Evolutionary conservation across 768 basidiomycete genomes (phyloP).

Genomic region (Boletus rubropictus): DNA sequence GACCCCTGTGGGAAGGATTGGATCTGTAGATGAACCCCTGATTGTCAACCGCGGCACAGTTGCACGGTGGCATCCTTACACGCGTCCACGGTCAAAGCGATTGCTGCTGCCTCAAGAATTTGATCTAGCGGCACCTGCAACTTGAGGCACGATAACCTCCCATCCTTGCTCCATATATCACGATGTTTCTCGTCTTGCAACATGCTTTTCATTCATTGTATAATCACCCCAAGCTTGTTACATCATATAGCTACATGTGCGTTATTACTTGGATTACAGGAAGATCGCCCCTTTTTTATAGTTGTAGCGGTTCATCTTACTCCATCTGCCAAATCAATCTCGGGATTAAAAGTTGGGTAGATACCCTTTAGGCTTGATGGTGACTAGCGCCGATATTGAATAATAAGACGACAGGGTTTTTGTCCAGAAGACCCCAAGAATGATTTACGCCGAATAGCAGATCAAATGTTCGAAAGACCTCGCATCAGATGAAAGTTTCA

Average conservation of each 20-base stretch:
- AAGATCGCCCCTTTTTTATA: background rate
- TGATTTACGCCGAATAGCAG: too few relatives aligned
- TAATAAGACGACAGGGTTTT: background rate
- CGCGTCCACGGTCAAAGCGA: slow-evolving; percentile 10
- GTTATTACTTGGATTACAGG: background rate
- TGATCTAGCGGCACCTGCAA: background rate
- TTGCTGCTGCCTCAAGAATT: slow-evolving; percentile 17
- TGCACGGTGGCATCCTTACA: slow-evolving; percentile 18
- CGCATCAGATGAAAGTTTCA: background rate
- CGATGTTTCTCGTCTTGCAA: background rate
- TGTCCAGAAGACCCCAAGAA: too few relatives aligned
- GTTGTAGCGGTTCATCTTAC: background rate
- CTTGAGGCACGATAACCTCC: background rate
- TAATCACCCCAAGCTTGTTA: too few relatives aligned
- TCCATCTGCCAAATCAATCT: background rate
- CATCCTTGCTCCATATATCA: background rate
- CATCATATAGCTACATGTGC: too few relatives aligned
- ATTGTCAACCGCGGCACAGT: background rate
- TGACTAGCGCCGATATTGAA: background rate
- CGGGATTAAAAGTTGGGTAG: background rate
- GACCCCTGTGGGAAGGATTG: background rate
- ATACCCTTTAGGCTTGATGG: background rate
- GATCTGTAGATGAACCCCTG: slow-evolving; percentile 16
- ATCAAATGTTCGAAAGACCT: too few relatives aligned
- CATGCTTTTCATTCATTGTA: background rate